Evolutionary conservation across 768 basidiomycete genomes (phyloP).

Genomic region (Galerina sulciceps): DNA sequence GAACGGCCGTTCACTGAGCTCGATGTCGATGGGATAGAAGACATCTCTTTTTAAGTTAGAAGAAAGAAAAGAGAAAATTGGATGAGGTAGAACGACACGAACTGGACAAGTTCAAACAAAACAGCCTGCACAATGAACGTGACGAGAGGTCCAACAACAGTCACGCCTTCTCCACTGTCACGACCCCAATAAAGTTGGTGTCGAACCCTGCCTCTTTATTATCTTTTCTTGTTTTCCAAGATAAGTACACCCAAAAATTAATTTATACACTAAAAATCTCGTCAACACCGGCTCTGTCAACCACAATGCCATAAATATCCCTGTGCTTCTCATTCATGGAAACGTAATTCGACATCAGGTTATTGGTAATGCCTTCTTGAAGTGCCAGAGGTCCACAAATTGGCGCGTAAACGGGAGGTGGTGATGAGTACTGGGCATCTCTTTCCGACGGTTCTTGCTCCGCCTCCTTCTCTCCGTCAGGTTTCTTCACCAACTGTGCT

Average conservation of each 20-base stretch:
- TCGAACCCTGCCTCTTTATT: too few relatives aligned
- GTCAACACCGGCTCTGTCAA: conserved; percentile 34
- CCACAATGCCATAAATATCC: conserved; percentile 38
- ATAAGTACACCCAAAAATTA: neutral
- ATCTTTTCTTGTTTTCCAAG: neutral
- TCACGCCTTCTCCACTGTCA: neutral
- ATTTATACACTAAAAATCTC: conserved; percentile 24
- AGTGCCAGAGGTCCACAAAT: conserved; percentile 50
- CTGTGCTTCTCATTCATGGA: conserved; percentile 39
- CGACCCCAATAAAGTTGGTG: too few relatives aligned
- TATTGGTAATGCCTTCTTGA: conserved; percentile 44
- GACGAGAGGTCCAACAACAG: neutral
- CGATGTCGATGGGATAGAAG: conserved; percentile 44
- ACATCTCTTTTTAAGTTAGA: conserved; percentile 29
- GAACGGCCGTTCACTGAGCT: conserved; percentile 55
- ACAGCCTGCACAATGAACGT: neutral
- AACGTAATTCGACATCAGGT: conserved; percentile 65
- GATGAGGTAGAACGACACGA: conserved; percentile 17
- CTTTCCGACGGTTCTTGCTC: neutral
- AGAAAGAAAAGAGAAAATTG: conserved; percentile 15
- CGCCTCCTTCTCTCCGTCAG: neutral
- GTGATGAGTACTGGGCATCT: conserved; percentile 36
- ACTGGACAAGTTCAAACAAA: neutral
- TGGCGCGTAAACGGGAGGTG: conserved; percentile 53
- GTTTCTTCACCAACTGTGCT: neutral